Evolutionary conservation across 2,329 filamentous ascomycete species (phyloP).

Genomic region (Amesomyces nigricolor): DNA sequence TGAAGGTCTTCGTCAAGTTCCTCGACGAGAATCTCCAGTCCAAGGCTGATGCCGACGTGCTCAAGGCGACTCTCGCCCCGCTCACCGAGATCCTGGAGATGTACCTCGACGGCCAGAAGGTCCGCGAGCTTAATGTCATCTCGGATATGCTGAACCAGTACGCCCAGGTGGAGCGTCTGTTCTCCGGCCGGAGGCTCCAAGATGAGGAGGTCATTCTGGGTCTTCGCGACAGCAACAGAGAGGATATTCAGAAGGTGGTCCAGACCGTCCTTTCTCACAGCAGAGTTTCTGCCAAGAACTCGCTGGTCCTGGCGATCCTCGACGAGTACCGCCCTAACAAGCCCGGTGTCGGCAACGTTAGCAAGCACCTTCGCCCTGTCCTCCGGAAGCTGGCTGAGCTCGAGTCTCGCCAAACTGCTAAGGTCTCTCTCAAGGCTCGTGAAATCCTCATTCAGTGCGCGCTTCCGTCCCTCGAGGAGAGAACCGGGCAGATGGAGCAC

Average conservation of each 20-base stretch:
- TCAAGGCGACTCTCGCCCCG: slow-evolving; percentile 69
- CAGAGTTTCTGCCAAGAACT: slow-evolving; percentile 88
- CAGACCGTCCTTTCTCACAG: slow-evolving; percentile 91
- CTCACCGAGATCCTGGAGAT: slow-evolving; percentile 70
- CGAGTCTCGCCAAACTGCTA: slow-evolving; percentile 77
- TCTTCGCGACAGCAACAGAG: slow-evolving; percentile 94
- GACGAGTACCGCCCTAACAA: slow-evolving; percentile 94
- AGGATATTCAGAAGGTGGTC: slow-evolving; percentile 78
- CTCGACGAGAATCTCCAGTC: slow-evolving; percentile 75
- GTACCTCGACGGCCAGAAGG: slow-evolving; percentile 84
- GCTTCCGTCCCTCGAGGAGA: slow-evolving; percentile 91
- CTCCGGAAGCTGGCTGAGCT: slow-evolving; percentile 86
- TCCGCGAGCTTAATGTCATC: slow-evolving; percentile 81
- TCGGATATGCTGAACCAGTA: slow-evolving; percentile 74
- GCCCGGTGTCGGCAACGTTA: slow-evolving; percentile 80
- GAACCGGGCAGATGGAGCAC: slow-evolving; percentile 95
- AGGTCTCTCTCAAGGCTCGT: slow-evolving; percentile 94
- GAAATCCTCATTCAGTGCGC: slow-evolving; percentile 97
- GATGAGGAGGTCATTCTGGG: slow-evolving; percentile 92
- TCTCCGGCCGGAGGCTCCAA: slow-evolving; percentile 75
- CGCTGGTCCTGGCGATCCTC: slow-evolving; percentile 82
- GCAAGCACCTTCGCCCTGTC: slow-evolving; percentile 76
- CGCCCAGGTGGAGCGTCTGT: slow-evolving; percentile 76
- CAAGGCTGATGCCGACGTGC: slow-evolving; percentile 60
- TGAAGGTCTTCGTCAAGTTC: slow-evolving; percentile 82